Evolutionary conservation across 495 filamentous ascomycete genomes (phyloP).

Genomic region (Xylaria grammica): DNA sequence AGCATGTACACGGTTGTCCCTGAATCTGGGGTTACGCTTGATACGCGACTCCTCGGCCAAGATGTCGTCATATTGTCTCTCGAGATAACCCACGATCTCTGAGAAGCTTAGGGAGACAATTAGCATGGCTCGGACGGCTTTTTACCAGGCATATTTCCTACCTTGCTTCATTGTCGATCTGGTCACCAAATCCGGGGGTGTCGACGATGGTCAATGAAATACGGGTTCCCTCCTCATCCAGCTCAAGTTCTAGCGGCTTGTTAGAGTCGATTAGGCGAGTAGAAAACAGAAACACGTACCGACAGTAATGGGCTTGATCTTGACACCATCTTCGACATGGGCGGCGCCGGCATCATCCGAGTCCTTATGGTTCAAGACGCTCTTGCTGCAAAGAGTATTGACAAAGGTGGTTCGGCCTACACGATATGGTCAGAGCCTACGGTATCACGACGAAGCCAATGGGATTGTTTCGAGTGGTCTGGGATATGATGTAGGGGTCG

Average conservation of each 20-base stretch:
- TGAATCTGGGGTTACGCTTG: conserved; percentile 99
- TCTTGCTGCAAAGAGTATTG: conserved; percentile 97
- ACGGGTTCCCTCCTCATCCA: conserved; percentile 97
- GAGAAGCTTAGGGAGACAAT: conserved; percentile 69
- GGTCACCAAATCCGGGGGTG: conserved; percentile 97
- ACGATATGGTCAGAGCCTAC: conserved; percentile 32
- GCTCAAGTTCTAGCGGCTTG: conserved; percentile 75
- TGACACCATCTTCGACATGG: conserved; percentile 93
- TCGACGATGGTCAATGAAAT: conserved; percentile 98
- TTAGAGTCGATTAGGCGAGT: conserved; percentile 23
- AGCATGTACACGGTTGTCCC: conserved; percentile 97
- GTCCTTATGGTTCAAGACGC: conserved; percentile 85
- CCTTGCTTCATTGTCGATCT: conserved; percentile 99
- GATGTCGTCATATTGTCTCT: conserved; percentile 99
- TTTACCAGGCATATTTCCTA: conserved; percentile 45
- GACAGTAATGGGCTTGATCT: conserved; percentile 98
- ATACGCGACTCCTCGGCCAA: conserved; percentile 98
- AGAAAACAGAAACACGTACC: conserved; percentile 62
- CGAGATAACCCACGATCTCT: conserved; percentile 96
- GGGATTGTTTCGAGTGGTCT: conserved; percentile 4
- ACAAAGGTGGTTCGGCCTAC: conserved; percentile 97
- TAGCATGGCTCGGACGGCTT: conserved; percentile 15
- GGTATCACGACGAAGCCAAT: conserved; percentile 4
- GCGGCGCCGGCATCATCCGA: conserved; percentile 85
- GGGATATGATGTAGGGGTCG: neutral